A percentile compares a stretch with the other conserved stretches of the same genome.
These are phyloP conservation scores for Pilaira anomala DNA, from an alignment of 192 early-diverging fungal genomes.

Conservation along the genomic window DNA sequence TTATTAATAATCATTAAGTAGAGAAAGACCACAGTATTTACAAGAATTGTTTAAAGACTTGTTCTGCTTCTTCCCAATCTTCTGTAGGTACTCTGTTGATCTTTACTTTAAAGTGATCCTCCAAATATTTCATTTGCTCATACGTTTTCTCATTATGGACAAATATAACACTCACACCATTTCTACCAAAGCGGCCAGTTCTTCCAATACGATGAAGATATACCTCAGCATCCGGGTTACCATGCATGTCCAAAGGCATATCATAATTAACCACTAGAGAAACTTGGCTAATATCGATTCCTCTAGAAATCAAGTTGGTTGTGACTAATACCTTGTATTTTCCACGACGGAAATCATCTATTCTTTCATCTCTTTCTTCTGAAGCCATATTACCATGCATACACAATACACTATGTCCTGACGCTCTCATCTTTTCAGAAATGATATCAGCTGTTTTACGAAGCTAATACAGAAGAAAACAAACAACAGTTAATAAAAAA, in stretches of 20 bases:
- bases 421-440: conserved; percentile 63
- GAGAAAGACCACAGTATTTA: no score
- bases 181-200: no score
- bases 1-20: no score
- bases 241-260: conserved; percentile 67
- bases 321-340: conserved; percentile 91
- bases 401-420: conserved; percentile 85
- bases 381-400: conserved; percentile 71
- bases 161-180: conserved; percentile 96
- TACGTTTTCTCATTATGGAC: conserved; percentile 82
- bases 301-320: conserved; percentile 94
- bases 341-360: conserved; percentile 90
- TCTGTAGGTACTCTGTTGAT: conserved; percentile 86
- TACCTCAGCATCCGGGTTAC: conserved; percentile 81
- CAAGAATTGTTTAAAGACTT: conserved; percentile 80
- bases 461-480: conserved; percentile 36
- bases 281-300: conserved; percentile 95
- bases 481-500: no score
- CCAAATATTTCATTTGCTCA: conserved; percentile 79
- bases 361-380: conserved; percentile 79
- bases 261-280: conserved; percentile 97
- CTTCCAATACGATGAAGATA: conserved; percentile 89
- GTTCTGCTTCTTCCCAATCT: conserved; percentile 77
- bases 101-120: conserved; percentile 72
- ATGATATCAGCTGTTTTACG: conserved; percentile 82